A percentile compares a stretch with the other conserved stretches of the same genome.
Conservation (phyloP, 202 grass and related monocot genomes). For the Saccharum hybrid region DNA sequence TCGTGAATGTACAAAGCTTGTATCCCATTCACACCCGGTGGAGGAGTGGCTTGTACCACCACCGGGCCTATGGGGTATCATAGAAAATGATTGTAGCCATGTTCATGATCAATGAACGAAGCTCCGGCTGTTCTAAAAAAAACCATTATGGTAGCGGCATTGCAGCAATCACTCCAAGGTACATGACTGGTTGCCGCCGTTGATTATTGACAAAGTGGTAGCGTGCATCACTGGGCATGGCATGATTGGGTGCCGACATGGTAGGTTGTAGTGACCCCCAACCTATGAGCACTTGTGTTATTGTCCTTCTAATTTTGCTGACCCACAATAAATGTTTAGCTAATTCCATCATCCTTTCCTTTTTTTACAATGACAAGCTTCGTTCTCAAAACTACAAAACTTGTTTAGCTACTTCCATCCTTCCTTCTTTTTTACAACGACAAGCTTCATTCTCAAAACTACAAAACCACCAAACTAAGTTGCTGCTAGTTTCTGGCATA, state of each 20-base stretch:
- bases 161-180: neutral
- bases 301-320: slow-evolving; percentile 50
- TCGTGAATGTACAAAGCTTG: too few species aligned
- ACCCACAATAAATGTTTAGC: slow-evolving; percentile 55
- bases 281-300: slow-evolving; percentile 20
- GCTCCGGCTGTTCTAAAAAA: too few species aligned
- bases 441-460: neutral
- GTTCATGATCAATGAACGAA: too few species aligned
- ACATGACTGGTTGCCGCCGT: neutral
- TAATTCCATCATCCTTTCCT: neutral
- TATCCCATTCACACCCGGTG: too few species aligned
- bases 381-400: neutral
- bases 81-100: too few species aligned
- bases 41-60: too few species aligned
- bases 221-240: slow-evolving; percentile 35
- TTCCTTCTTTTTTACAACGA: neutral
- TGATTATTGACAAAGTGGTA: neutral
- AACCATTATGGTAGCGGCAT: too few species aligned
- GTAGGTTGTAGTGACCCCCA: neutral
- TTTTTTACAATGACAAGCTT: neutral
- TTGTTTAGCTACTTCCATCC: too few species aligned
- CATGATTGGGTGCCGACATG: slow-evolving; percentile 1
- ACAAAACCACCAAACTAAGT: neutral
- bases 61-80: too few species aligned
- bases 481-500: neutral